Conservation (phyloP, 2,329 filamentous ascomycete genomes). For the Aspergillus melleus region DNA sequence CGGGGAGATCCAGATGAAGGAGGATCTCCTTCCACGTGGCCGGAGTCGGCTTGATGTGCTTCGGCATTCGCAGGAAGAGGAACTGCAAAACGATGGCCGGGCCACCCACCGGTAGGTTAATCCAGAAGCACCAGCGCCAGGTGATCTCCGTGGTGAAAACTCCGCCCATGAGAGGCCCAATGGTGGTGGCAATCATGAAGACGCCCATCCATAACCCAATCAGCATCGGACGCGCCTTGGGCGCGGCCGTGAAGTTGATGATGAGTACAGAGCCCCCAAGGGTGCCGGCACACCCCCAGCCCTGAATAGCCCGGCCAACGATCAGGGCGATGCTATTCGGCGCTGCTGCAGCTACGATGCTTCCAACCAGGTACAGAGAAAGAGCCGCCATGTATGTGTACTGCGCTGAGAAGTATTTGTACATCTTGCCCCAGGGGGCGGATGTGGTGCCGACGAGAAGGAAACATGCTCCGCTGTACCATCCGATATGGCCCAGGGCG, state of each 20-base stretch:
- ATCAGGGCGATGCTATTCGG: not conserved
- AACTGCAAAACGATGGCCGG: not conserved
- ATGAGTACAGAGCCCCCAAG: not conserved
- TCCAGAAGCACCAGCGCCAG: constrained; percentile 1
- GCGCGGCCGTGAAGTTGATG: not conserved
- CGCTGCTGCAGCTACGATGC: not conserved
- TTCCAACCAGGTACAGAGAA: not conserved
- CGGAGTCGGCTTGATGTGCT: not conserved
- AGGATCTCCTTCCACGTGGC: not conserved
- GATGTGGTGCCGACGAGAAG: not conserved
- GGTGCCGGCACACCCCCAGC: not conserved
- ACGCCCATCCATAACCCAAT: not conserved
- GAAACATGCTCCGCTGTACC: not conserved
- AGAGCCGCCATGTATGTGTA: not conserved
- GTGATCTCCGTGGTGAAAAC: not conserved
- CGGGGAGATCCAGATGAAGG: not conserved
- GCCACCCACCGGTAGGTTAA: not conserved
- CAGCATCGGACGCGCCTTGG: not conserved
- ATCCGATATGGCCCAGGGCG: not conserved
- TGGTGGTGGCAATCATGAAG: not conserved
- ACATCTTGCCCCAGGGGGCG: not conserved
- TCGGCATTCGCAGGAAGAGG: not conserved
- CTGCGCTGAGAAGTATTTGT: not conserved
- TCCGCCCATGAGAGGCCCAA: not conserved
- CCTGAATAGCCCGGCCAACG: not conserved